These are phyloP conservation scores for Vitellaria paradoxa DNA, from an alignment of 179 eudicot species.

Conservation along the genomic window DNA sequence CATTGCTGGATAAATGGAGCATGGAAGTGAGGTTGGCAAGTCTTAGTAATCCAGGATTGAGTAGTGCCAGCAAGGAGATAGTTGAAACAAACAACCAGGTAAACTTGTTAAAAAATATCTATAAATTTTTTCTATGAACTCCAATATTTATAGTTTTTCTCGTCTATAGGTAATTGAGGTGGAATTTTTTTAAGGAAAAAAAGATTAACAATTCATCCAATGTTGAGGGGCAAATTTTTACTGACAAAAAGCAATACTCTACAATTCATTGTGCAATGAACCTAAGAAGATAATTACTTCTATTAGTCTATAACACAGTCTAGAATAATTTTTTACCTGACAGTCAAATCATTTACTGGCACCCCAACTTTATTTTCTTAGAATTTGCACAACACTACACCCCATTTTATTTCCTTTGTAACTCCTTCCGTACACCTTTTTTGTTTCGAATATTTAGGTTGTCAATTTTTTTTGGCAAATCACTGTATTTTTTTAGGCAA, in stretches of 20 bases:
- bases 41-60: conserved; percentile 42
- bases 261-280: background rate
- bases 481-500: background rate
- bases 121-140: background rate
- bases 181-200: background rate
- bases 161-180: background rate
- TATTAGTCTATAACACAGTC: background rate
- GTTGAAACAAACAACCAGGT: conserved; percentile 76
- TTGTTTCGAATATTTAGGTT: background rate
- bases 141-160: background rate
- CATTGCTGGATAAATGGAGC: conserved; percentile 57
- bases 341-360: background rate
- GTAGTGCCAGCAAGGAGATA: conserved; percentile 54
- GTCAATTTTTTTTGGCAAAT: background rate
- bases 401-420: background rate
- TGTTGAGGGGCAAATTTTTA: background rate
- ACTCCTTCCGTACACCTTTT: background rate
- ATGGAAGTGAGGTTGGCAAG: conserved; percentile 57
- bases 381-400: background rate
- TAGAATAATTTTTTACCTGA: background rate
- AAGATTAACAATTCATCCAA: background rate
- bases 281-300: background rate
- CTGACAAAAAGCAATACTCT: background rate
- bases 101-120: background rate
- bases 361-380: background rate